Evolutionary conservation across 164 flowering plant species (phyloP), one percentile per base, ranked within the genome.

Genomic region (Tinospora cordifolia): DNA sequence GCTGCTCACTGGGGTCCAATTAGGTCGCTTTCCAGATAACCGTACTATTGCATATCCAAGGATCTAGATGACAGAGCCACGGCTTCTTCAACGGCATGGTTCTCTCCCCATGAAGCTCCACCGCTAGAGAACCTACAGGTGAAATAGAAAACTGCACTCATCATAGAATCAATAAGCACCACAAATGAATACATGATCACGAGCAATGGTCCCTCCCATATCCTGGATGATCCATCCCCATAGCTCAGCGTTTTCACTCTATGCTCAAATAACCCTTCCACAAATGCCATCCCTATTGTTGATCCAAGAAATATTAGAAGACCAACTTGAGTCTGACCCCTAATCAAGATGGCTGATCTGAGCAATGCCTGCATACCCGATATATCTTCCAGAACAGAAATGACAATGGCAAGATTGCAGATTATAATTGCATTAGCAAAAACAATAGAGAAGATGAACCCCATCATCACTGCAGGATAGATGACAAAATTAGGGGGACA

Each of bases 171-270:
- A 62, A 91, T 78, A 67, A 95, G 93, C 79, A 89, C 90, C 73
- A 95, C 84, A 68, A 95, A 91, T 12, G 97, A 90, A 74, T 92
- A 87, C 98, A 95, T 87, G 12, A 95, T 26, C 69, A 95, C 98
- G 84, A 92, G 75, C 60, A 95, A 85, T n/a, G 99, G 97, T 25
- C 99, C 99, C 81, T 95, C 98, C 99, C 99, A 95, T 21, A 92
- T 69, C 79, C 98, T 87, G 0, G 99, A 95, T 62, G 96, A 87
- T 26, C 99, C 99, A 80, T 95, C 99, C 73, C 99, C 99, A 79
- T 95, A 92, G 77, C 98, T 95, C 83, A 92, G 39, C 0, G 89
- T 87, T 86, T 90, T 95, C 71, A 95, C 99, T 73, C 99, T 83
- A 79, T 95, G 97, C 81, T 95, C 97, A 81, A 92, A 95, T 74